These are phyloP conservation scores for Eimeria brunetti DNA, from an alignment of 169 alveolate species.

Conservation along the genomic window DNA sequence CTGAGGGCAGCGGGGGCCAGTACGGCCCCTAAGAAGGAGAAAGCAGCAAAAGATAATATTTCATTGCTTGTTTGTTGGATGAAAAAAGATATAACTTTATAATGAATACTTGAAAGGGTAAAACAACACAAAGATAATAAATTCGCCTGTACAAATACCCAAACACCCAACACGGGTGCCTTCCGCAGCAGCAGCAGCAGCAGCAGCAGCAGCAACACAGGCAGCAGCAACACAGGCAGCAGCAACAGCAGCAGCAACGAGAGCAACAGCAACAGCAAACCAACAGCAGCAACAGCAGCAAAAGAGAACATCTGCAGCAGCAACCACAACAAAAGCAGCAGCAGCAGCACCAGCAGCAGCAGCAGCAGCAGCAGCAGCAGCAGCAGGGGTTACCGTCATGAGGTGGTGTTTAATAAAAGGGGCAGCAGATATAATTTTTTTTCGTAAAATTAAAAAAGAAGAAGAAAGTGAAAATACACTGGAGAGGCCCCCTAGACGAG, in stretches of 20 bases:
- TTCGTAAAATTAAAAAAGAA: not conserved
- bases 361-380: not conserved
- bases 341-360: not conserved
- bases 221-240: too few species aligned
- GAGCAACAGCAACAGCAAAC: not conserved
- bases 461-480: not conserved
- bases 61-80: not conserved
- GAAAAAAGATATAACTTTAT: constrained; percentile 18
- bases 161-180: not conserved
- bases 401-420: constrained; percentile 35
- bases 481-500: not conserved
- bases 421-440: not conserved
- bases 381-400: constrained; percentile 16
- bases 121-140: constrained; percentile 5
- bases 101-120: not conserved
- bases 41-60: not conserved
- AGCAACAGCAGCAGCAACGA: too few species aligned
- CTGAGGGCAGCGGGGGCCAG: constrained; percentile 22
- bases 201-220: too few species aligned
- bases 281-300: constrained; percentile 10
- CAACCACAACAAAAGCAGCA: not conserved
- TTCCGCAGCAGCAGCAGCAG: not conserved
- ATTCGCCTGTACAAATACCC: not conserved
- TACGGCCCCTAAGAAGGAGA: not conserved
- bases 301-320: not conserved